phyloP scores from a whole-genome alignment of 108 stramenopile species.

The Fragilariopsis cylindrus region DNA sequence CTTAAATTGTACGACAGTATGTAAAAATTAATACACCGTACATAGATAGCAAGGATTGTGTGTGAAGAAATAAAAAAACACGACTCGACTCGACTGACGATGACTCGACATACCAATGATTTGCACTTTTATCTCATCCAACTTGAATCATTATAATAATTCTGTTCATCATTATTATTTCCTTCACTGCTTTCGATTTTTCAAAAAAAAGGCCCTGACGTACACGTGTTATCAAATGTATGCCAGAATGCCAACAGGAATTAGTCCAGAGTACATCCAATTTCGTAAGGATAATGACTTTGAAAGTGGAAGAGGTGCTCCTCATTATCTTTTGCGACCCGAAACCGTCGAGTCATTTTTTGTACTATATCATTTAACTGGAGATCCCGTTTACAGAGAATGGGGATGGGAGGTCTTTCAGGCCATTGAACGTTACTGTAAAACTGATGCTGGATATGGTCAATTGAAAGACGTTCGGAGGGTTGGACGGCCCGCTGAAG shows the following conservation, averaged over 20 bases:
- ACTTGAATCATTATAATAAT: neutral
- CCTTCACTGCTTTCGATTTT: slow-evolving; percentile 2
- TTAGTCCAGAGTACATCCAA: slow-evolving; percentile 85
- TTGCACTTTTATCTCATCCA: neutral
- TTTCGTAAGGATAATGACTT: slow-evolving; percentile 68
- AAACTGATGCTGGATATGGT: slow-evolving; percentile 78
- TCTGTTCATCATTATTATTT: neutral
- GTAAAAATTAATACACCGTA: too few species aligned
- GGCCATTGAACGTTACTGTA: slow-evolving; percentile 90
- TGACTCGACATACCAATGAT: neutral
- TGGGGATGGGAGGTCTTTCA: slow-evolving; percentile 97
- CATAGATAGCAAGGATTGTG: too few species aligned
- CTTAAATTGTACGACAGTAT: neutral
- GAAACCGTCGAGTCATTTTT: slow-evolving; percentile 87
- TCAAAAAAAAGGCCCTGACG: slow-evolving; percentile 65
- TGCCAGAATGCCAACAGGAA: slow-evolving; percentile 81
- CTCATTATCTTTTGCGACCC: slow-evolving; percentile 89
- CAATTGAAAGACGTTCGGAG: slow-evolving; percentile 66
- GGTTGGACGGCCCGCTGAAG: slow-evolving; percentile 38
- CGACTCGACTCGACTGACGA: neutral
- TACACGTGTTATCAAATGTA: slow-evolving; percentile 97
- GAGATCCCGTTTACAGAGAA: slow-evolving; percentile 94
- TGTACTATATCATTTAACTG: slow-evolving; percentile 76
- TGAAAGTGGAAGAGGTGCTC: slow-evolving; percentile 50
- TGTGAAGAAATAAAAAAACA: neutral